Conservation (phyloP, 306 rosid species). For the Quercus alba region DNA sequence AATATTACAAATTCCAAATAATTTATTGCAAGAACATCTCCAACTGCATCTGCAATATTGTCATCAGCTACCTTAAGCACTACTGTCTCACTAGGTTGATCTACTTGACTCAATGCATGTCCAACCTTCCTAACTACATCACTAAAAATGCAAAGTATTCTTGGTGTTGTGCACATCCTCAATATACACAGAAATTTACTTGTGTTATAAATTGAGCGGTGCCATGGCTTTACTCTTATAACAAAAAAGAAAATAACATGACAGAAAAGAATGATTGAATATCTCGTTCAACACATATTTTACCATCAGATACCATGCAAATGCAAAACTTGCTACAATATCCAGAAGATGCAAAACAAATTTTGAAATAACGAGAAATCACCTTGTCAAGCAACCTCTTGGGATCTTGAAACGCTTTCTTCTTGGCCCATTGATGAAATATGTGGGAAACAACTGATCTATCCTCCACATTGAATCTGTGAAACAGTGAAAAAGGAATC, state of each 20-base stretch:
- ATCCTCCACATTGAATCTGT: slow-evolving; percentile 71
- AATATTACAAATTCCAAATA: not conserved
- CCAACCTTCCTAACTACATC: not conserved
- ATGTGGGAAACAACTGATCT: slow-evolving; percentile 76
- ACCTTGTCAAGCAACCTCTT: slow-evolving; percentile 95
- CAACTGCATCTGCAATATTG: not conserved
- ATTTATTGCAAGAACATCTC: not conserved
- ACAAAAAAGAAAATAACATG: not conserved
- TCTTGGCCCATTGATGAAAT: slow-evolving; percentile 94
- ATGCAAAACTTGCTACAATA: not conserved
- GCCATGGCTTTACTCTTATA: too few relatives aligned
- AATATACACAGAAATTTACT: too few relatives aligned
- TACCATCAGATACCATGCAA: not conserved
- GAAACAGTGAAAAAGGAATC: slow-evolving; percentile 17
- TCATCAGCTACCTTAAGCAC: not conserved
- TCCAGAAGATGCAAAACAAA: not conserved
- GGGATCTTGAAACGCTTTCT: slow-evolving; percentile 92
- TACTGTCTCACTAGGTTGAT: not conserved
- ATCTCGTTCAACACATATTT: not conserved
- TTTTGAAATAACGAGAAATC: not conserved
- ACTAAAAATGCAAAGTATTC: not conserved
- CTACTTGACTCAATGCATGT: not conserved
- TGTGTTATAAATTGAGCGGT: too few relatives aligned
- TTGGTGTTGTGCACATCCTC: too few relatives aligned
- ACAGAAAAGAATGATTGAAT: not conserved